A percentile compares a stretch with the other conserved stretches of the same genome.
Evolutionary conservation across 495 filamentous ascomycete genomes (phyloP).

Genomic region (Penicillium soppii): DNA sequence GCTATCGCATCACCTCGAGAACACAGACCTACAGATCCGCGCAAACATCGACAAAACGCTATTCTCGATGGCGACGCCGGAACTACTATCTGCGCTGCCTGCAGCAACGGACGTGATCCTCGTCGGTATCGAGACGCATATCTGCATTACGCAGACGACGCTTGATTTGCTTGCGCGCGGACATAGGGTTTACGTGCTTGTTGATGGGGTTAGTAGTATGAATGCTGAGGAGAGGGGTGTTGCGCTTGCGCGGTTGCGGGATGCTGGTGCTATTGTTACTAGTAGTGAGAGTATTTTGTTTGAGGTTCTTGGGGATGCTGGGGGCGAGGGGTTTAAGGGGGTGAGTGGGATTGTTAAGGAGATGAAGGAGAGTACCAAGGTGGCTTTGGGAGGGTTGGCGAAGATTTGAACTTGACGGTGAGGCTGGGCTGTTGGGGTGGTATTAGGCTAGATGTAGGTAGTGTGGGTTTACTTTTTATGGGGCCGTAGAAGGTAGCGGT

Average conservation of each 20-base stretch:
- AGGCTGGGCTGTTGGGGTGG: neutral
- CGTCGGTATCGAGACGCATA: constrained; percentile 90
- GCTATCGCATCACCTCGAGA: constrained; percentile 48
- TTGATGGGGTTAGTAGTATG: constrained; percentile 87
- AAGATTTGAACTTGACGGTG: constrained; percentile 54
- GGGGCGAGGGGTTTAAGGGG: constrained; percentile 63
- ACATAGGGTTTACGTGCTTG: constrained; percentile 81
- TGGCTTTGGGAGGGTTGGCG: constrained; percentile 61
- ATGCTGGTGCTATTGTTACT: constrained; percentile 77
- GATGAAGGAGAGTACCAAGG: constrained; percentile 62
- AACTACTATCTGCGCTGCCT: constrained; percentile 38
- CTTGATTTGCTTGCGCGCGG: constrained; percentile 74
- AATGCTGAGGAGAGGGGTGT: constrained; percentile 78
- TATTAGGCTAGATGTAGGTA: too few relatives aligned
- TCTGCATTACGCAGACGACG: constrained; percentile 91
- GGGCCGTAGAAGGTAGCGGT: too few relatives aligned
- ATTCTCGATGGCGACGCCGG: constrained; percentile 76
- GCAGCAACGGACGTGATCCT: constrained; percentile 38
- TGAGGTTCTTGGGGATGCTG: constrained; percentile 89
- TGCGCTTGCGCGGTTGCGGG: constrained; percentile 71
- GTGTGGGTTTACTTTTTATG: too few relatives aligned
- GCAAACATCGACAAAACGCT: constrained; percentile 78
- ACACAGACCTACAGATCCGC: constrained; percentile 36
- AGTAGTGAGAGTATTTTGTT: constrained; percentile 91
- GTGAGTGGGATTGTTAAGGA: constrained; percentile 81